These are phyloP conservation scores for Venturia carpophila DNA, from an alignment of 2,329 filamentous ascomycete genomes.

Conservation along the genomic window DNA sequence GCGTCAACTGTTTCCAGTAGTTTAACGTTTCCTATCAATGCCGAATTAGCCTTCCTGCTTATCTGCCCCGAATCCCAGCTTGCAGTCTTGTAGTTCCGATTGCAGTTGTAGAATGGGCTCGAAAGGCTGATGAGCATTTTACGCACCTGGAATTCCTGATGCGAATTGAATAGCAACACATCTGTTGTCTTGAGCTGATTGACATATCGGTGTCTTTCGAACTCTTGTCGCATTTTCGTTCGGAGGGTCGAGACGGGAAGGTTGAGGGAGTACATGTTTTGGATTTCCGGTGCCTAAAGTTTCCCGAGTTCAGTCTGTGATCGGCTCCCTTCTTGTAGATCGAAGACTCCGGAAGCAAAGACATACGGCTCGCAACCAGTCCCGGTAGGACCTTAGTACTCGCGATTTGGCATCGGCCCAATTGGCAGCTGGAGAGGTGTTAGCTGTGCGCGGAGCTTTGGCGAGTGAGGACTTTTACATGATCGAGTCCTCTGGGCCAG, in stretches of 20 bases:
- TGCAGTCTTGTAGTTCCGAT: not conserved
- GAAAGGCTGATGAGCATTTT: not conserved
- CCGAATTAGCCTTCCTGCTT: not conserved
- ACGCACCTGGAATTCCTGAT: conserved; percentile 84
- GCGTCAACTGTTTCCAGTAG: conserved; percentile 95
- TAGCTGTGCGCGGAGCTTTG: conserved; percentile 20
- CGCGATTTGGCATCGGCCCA: conserved; percentile 81
- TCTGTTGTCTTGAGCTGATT: conserved; percentile 83
- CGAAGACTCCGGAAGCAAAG: not conserved
- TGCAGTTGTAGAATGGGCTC: not conserved
- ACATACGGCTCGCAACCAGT: conserved; percentile 94
- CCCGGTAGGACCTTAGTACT: conserved; percentile 82
- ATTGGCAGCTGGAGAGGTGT: conserved; percentile 59
- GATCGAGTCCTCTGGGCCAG: conserved; percentile 56
- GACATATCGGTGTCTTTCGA: conserved; percentile 90
- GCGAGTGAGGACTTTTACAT: conserved; percentile 33
- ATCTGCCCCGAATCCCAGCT: not conserved
- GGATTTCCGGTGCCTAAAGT: conserved; percentile 82
- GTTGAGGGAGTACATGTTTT: conserved; percentile 92
- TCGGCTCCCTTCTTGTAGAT: not conserved
- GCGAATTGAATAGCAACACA: conserved; percentile 81
- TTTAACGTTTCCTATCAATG: conserved; percentile 81
- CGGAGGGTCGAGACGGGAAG: conserved; percentile 80
- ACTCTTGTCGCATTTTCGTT: conserved; percentile 92
- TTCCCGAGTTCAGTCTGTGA: not conserved